Evolutionary conservation across 2,329 filamentous ascomycete genomes (phyloP).

Genomic region (Colletotrichum somersetense): DNA sequence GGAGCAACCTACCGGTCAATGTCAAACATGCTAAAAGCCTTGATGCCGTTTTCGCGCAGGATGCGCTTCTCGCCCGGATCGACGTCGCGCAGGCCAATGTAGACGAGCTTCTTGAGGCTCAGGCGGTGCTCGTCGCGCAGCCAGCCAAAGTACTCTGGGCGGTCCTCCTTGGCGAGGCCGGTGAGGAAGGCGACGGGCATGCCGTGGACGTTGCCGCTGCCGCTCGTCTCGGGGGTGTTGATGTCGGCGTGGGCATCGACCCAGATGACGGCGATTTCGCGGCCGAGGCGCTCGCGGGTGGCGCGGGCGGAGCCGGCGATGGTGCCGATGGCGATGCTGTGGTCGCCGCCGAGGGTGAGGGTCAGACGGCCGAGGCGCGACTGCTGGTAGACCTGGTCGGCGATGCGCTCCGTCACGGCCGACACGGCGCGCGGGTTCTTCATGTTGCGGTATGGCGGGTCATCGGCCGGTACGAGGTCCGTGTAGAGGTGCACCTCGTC

Average conservation of each 20-base stretch:
- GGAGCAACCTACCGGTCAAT: constrained; percentile 73
- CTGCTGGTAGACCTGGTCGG: constrained; percentile 88
- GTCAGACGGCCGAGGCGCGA: constrained; percentile 87
- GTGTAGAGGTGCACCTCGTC: constrained; percentile 84
- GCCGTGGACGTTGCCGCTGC: constrained; percentile 94
- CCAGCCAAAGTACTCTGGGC: constrained; percentile 91
- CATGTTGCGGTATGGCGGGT: constrained; percentile 90
- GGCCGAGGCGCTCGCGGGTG: constrained; percentile 81
- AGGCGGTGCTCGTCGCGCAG: constrained; percentile 77
- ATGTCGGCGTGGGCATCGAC: constrained; percentile 98
- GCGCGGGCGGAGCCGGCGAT: constrained; percentile 90
- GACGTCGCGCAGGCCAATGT: constrained; percentile 94
- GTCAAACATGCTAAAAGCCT: constrained; percentile 98
- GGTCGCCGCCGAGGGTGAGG: constrained; percentile 93
- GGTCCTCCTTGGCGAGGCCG: constrained; percentile 82
- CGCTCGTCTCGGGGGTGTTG: constrained; percentile 92
- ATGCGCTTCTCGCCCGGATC: constrained; percentile 95
- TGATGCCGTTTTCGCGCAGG: constrained; percentile 88
- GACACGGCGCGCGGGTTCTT: constrained; percentile 91
- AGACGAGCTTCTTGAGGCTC: constrained; percentile 88
- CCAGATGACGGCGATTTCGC: constrained; percentile 96
- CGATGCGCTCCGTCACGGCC: constrained; percentile 84
- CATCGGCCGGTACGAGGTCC: constrained; percentile 76
- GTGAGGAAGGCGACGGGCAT: constrained; percentile 97
- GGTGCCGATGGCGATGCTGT: constrained; percentile 95